These are phyloP conservation scores for Podaxis pistillaris DNA, from an alignment of 768 basidiomycete species.

Conservation along the genomic window DNA sequence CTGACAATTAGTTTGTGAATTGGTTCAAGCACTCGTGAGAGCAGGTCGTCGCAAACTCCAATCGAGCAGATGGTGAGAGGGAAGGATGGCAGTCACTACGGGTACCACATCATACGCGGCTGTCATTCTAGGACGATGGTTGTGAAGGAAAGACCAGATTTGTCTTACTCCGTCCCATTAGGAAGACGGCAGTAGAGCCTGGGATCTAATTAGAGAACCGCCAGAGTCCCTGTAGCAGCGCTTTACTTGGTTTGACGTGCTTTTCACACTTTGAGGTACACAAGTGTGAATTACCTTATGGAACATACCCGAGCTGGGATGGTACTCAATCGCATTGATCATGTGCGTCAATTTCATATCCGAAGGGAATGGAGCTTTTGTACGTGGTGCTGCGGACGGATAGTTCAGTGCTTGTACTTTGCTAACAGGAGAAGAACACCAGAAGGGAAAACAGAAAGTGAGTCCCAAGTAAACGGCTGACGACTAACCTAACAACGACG, in stretches of 20 bases:
- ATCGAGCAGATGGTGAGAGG: background rate
- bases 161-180: background rate
- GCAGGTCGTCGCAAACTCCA: no score
- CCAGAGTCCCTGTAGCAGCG: no score
- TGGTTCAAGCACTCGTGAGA: background rate
- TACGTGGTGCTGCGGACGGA: no score
- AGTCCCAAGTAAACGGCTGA: no score
- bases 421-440: no score
- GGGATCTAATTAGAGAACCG: no score
- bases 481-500: no score
- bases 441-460: no score
- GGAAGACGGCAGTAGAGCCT: background rate
- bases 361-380: background rate
- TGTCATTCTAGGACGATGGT: background rate
- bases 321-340: background rate
- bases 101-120: background rate
- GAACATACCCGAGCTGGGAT: background rate
- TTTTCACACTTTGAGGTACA: background rate
- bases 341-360: background rate
- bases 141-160: background rate
- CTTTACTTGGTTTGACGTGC: background rate
- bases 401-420: no score
- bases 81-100: background rate
- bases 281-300: background rate
- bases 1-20: background rate